Conservation (phyloP, 2,329 filamentous ascomycete genomes). For the Trichoderma koningii region DNA sequence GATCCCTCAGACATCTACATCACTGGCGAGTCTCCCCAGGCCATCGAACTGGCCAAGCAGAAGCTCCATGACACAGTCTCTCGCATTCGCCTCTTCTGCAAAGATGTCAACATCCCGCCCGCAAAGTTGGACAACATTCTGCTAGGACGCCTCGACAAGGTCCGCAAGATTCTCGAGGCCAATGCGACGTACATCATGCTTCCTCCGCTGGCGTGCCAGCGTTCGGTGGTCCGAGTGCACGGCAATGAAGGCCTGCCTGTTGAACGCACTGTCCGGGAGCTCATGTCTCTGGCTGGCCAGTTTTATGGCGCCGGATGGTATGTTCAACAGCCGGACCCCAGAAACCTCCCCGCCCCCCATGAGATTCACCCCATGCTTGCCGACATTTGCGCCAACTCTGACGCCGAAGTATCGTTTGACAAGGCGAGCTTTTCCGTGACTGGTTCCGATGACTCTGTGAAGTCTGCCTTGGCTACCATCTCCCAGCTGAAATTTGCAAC, state of each 20-base stretch:
- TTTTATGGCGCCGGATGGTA: conserved; percentile 98
- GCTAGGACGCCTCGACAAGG: conserved; percentile 88
- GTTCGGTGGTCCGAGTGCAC: conserved; percentile 83
- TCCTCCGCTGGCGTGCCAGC: conserved; percentile 81
- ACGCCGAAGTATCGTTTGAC: conserved; percentile 92
- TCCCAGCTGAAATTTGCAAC: conserved; percentile 88
- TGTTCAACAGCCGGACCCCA: conserved; percentile 74
- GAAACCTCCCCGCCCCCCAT: conserved; percentile 61
- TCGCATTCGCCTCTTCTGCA: conserved; percentile 81
- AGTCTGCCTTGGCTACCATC: conserved; percentile 91
- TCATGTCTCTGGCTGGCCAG: conserved; percentile 94
- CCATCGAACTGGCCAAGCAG: conserved; percentile 85
- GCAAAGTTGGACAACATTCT: conserved; percentile 95
- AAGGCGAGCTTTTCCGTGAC: conserved; percentile 92
- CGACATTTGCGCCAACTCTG: conserved; percentile 94
- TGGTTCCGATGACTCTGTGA: conserved; percentile 94
- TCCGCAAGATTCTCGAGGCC: conserved; percentile 95
- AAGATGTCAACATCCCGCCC: conserved; percentile 85
- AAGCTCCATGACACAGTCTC: conserved; percentile 84
- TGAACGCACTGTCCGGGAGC: conserved; percentile 90
- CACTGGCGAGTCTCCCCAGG: conserved; percentile 82
- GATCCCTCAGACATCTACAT: conserved; percentile 92
- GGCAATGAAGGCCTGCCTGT: conserved; percentile 91
- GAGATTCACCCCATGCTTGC: conserved; percentile 90
- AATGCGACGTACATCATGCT: conserved; percentile 96